A percentile compares a stretch with the other conserved stretches of the same genome.
phyloP scores from a whole-genome alignment of 805 yeast genomes.

The Wickerhamiella domercqiae region DNA sequence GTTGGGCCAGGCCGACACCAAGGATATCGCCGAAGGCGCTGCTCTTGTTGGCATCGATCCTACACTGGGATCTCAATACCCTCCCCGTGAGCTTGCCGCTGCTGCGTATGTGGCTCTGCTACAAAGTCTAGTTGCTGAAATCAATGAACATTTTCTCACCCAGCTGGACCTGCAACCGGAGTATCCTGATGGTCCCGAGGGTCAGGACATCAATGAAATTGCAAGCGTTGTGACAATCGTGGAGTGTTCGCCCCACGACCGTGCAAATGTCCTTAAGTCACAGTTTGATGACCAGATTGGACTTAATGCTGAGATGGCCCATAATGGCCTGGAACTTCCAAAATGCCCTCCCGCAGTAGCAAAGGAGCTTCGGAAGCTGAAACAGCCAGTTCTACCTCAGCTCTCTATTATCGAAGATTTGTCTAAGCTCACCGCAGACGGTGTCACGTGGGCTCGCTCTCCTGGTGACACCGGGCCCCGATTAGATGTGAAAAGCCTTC shows the following conservation, averaged over 20 bases:
- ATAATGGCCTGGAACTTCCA: slow-evolving; percentile 25
- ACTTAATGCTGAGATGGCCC: slow-evolving; percentile 25
- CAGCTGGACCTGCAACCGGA: slow-evolving; percentile 17
- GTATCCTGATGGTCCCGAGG: slow-evolving; percentile 3
- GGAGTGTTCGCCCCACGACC: slow-evolving; percentile 21
- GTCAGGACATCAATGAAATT: slow-evolving; percentile 14
- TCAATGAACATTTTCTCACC: slow-evolving; percentile 23
- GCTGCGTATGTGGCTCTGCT: slow-evolving; percentile 24
- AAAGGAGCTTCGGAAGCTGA: slow-evolving; percentile 11
- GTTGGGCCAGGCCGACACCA: slow-evolving; percentile 22
- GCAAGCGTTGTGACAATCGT: slow-evolving; percentile 25
- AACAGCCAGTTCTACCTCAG: slow-evolving; percentile 1
- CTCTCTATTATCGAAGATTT: slow-evolving; percentile 15
- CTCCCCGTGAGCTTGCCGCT: slow-evolving; percentile 21
- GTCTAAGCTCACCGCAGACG: slow-evolving; percentile 14
- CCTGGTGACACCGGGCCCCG: slow-evolving; percentile 6
- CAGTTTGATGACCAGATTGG: slow-evolving; percentile 26
- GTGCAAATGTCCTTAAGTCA: slow-evolving; percentile 18
- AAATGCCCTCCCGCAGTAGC: slow-evolving; percentile 17
- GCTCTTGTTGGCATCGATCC: slow-evolving; percentile 27
- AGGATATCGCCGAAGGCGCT: slow-evolving; percentile 29
- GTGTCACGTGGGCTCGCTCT: slow-evolving; percentile 18
- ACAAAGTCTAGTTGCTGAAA: slow-evolving; percentile 21
- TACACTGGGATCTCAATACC: slow-evolving; percentile 14
- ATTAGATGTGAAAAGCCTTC: slow-evolving; percentile 16